phyloP scores from a whole-genome alignment of 2,329 filamentous ascomycete genomes.

The Coniella lustricola region DNA sequence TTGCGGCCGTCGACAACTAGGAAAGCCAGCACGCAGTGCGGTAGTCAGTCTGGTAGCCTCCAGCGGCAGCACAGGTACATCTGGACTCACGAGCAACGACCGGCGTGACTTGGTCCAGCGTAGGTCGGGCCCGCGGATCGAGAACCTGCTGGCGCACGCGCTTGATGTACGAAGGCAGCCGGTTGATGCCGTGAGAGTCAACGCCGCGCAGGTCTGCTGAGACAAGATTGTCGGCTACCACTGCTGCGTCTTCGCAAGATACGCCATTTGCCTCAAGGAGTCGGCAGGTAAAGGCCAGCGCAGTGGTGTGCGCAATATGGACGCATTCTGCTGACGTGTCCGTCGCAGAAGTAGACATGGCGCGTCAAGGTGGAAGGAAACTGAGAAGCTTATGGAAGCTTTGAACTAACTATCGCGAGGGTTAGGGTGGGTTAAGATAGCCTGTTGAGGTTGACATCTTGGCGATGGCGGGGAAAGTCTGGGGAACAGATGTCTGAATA shows the following conservation, averaged over 20 bases:
- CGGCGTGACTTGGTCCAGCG: conserved; percentile 56
- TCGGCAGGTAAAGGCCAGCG: conserved; percentile 38
- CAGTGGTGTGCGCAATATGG: conserved; percentile 10
- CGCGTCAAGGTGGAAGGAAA: too few relatives aligned
- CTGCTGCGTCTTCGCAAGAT: conserved; percentile 47
- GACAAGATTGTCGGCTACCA: conserved; percentile 62
- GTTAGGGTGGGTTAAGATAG: not conserved
- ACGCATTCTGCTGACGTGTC: conserved; percentile 2
- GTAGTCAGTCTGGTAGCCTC: not conserved
- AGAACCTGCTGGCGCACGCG: conserved; percentile 65
- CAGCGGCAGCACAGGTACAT: not conserved
- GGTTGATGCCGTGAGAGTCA: conserved; percentile 72
- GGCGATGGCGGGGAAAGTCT: too few relatives aligned
- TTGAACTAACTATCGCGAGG: not conserved
- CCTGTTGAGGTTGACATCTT: too few relatives aligned
- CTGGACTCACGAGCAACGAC: conserved; percentile 45
- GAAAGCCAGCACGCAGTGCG: conserved; percentile 20
- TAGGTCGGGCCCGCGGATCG: conserved; percentile 51
- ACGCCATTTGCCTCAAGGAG: conserved; percentile 58
- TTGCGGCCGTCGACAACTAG: conserved; percentile 55
- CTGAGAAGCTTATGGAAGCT: too few relatives aligned
- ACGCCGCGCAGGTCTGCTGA: conserved; percentile 71
- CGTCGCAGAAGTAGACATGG: conserved; percentile 5
- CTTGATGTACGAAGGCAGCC: conserved; percentile 70
- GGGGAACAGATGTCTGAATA: too few relatives aligned